phyloP scores from a whole-genome alignment of 768 basidiomycete species.

The Jaapia argillacea region DNA sequence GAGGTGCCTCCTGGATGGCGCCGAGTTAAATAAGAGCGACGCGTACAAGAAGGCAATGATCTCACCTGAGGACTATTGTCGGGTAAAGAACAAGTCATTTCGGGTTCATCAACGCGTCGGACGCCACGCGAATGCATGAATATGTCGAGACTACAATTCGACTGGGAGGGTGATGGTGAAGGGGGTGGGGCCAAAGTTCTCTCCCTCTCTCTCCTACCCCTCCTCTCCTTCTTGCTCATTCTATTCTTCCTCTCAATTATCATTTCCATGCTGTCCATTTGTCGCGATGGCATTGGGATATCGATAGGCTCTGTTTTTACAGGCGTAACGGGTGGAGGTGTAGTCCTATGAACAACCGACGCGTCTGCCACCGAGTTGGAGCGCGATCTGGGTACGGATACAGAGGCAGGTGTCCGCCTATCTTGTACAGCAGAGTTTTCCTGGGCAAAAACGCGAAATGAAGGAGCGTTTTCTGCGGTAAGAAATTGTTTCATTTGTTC shows the following conservation, averaged over 20 bases:
- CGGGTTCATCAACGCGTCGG: constrained; percentile 27
- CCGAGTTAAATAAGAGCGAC: too few species aligned
- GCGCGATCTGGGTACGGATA: constrained; percentile 21
- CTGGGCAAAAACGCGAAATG: constrained; percentile 35
- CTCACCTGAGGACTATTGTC: too few species aligned
- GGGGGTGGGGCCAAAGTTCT: constrained; percentile 29
- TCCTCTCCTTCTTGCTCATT: constrained; percentile 10
- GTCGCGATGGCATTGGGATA: constrained; percentile 35
- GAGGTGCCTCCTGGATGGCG: neutral
- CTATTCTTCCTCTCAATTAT: constrained; percentile 56
- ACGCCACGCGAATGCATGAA: constrained; percentile 51
- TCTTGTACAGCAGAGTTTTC: constrained; percentile 24
- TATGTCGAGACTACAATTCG: constrained; percentile 34
- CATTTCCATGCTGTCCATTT: constrained; percentile 68
- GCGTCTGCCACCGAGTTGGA: constrained; percentile 40
- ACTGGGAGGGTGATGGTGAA: constrained; percentile 44
- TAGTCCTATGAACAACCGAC: constrained; percentile 25
- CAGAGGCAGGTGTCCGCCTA: constrained; percentile 3
- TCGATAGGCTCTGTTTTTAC: constrained; percentile 57
- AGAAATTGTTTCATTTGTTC: constrained; percentile 77
- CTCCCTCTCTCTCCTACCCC: constrained; percentile 8
- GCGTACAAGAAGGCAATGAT: too few species aligned
- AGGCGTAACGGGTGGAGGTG: constrained; percentile 41
- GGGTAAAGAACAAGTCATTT: too few species aligned
- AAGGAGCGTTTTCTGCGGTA: constrained; percentile 37